A percentile compares a stretch with the other conserved stretches of the same genome.
These are phyloP conservation scores for Panicum hallii DNA, from an alignment of 202 grass and related monocot species.

Conservation along the genomic window DNA sequence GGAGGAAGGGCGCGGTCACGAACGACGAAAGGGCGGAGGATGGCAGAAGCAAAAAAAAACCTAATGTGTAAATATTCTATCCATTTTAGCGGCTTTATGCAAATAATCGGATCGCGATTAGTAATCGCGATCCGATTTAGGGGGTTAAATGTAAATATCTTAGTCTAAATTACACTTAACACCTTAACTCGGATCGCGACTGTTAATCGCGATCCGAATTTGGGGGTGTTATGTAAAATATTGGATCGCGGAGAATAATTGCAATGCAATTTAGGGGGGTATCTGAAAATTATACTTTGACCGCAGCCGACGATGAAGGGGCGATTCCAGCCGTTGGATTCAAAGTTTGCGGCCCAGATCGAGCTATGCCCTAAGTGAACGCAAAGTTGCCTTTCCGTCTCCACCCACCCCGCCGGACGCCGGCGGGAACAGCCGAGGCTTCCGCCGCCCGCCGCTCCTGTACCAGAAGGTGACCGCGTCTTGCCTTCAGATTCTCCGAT, in stretches of 20 bases:
- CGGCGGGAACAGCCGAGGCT: too few species aligned
- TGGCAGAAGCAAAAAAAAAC: too few species aligned
- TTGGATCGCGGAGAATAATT: background rate
- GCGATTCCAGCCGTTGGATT: background rate
- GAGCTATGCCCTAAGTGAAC: background rate
- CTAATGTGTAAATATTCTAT: background rate
- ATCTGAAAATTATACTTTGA: background rate
- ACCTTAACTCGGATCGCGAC: background rate
- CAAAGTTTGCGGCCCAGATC: background rate
- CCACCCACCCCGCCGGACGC: too few species aligned
- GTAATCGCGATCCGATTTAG: background rate
- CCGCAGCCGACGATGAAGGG: too few species aligned
- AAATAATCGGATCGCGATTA: background rate
- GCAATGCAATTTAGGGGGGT: background rate
- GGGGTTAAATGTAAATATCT: background rate
- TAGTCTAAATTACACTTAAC: too few species aligned
- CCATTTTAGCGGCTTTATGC: background rate
- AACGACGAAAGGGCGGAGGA: too few species aligned
- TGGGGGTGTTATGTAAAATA: background rate
- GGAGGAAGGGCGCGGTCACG: too few species aligned
- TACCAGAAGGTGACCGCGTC: too few species aligned
- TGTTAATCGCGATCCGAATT: background rate
- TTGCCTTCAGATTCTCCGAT: too few species aligned
- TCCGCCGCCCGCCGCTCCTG: too few species aligned
- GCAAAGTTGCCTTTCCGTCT: background rate